A percentile compares a stretch with the other conserved stretches of the same genome.
These are phyloP conservation scores for Streptanthus diversifolius DNA, from an alignment of 345 rosid genomes.

Conservation along the genomic window DNA sequence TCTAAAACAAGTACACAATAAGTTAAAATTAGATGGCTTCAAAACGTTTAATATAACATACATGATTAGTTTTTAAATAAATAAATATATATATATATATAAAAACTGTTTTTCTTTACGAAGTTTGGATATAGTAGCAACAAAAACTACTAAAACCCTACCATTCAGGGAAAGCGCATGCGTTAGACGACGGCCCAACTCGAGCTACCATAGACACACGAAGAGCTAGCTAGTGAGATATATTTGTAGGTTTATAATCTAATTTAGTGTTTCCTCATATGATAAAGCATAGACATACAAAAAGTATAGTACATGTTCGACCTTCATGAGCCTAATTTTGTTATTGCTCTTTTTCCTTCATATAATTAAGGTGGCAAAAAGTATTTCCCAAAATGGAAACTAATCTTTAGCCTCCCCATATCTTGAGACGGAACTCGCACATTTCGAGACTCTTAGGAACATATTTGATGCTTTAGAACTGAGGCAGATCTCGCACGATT, in stretches of 20 bases:
- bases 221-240: constrained; percentile 5
- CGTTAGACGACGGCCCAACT: constrained; percentile 21
- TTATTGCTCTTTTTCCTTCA: too few species aligned
- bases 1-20: neutral
- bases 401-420: too few species aligned
- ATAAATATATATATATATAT: too few species aligned
- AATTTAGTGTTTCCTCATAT: neutral
- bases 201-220: constrained; percentile 17
- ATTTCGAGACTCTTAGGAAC: too few species aligned
- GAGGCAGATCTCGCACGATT: too few species aligned
- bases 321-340: too few species aligned
- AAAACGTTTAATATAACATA: neutral
- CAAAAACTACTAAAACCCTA: neutral
- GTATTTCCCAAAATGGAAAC: too few species aligned
- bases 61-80: neutral
- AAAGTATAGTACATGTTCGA: neutral
- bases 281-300: neutral
- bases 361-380: too few species aligned
- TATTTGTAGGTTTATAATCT: constrained; percentile 13
- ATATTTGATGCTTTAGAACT: too few species aligned
- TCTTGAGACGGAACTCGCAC: too few species aligned
- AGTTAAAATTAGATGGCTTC: neutral
- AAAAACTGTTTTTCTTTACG: neutral
- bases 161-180: neutral
- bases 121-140: neutral